A percentile compares a stretch with the other conserved stretches of the same genome.
Conservation (phyloP, 371 early-diverging fungal genomes). For the Zancudomyces culisetae region DNA sequence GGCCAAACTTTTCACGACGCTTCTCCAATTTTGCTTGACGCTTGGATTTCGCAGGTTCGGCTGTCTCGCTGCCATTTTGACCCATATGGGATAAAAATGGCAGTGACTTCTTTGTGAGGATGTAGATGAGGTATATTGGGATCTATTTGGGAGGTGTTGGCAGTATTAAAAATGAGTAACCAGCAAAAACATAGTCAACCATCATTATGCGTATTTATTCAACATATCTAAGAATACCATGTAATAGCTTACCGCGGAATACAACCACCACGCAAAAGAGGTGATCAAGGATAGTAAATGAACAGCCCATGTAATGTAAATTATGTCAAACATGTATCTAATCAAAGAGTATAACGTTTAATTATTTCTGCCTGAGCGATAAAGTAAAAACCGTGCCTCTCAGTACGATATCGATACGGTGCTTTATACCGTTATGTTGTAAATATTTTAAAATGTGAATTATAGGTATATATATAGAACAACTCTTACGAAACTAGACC, state of each 20-base stretch:
- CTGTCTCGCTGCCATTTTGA: conserved; percentile 4
- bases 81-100: conserved; percentile 26
- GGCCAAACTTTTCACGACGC: too few species aligned
- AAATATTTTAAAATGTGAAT: neutral
- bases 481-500: conserved; percentile 38
- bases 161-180: neutral
- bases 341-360: neutral
- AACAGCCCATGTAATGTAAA: conserved; percentile 64
- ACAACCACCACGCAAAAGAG: conserved; percentile 47
- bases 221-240: too few species aligned
- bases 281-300: conserved; percentile 48
- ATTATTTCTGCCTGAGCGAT: neutral
- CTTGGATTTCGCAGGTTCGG: conserved; percentile 34
- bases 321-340: conserved; percentile 58
- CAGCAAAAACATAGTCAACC: too few species aligned
- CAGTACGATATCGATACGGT: too few species aligned
- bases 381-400: too few species aligned
- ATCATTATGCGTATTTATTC: neutral
- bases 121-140: conserved; percentile 40
- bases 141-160: conserved; percentile 16
- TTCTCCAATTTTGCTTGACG: conserved; percentile 40
- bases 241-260: conserved; percentile 21
- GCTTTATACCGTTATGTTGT: too few species aligned
- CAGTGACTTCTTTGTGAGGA: conserved; percentile 31
- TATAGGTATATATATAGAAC: neutral